phyloP scores from a whole-genome alignment of 345 rosid genomes.

The Eucalyptus pumila region DNA sequence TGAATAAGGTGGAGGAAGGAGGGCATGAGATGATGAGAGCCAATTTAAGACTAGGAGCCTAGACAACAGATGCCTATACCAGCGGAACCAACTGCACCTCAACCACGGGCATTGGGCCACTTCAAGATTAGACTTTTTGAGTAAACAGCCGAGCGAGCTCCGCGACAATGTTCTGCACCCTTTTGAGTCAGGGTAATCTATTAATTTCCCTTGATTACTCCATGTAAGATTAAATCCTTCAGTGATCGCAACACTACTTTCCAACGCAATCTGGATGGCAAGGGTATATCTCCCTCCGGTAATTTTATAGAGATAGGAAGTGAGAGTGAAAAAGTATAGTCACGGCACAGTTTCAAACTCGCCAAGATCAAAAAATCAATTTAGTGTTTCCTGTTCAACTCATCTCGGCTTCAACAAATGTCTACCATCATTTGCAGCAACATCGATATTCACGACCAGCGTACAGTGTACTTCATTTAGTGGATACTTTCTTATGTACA shows the following conservation, averaged over 20 bases:
- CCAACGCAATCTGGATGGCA: not conserved
- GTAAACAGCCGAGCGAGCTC: not conserved
- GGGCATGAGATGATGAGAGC: not conserved
- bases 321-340: not conserved
- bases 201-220: not conserved
- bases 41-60: not conserved
- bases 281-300: not conserved
- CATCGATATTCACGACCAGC: not conserved
- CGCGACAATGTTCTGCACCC: not conserved
- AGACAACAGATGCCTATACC: not conserved
- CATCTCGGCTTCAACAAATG: not conserved
- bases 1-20: not conserved
- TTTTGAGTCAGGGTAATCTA: not conserved
- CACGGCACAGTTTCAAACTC: not conserved
- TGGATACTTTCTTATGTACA: not conserved
- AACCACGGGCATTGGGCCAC: not conserved
- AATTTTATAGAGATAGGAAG: not conserved
- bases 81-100: not conserved
- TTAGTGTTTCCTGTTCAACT: not conserved
- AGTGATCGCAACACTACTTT: not conserved
- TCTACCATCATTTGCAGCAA: not conserved
- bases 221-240: not conserved
- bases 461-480: not conserved
- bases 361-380: not conserved
- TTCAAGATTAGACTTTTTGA: not conserved